Evolutionary conservation across 2,329 filamentous ascomycete genomes (phyloP).

Genomic region (Botrytis deweyae): DNA sequence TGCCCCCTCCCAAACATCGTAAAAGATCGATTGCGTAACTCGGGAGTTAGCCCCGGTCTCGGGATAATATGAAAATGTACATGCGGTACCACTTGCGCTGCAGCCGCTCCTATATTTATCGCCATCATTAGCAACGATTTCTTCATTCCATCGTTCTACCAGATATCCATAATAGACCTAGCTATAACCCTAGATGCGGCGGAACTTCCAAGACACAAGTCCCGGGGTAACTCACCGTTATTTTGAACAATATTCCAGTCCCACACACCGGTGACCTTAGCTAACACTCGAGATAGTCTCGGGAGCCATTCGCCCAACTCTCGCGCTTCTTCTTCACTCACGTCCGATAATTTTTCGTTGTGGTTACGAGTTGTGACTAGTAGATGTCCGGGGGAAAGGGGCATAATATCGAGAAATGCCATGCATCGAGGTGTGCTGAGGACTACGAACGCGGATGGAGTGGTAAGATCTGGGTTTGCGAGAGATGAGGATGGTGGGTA

Average conservation of each 20-base stretch:
- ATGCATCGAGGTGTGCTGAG: conserved; percentile 75
- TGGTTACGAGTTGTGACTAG: conserved; percentile 78
- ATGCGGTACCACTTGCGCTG: conserved; percentile 89
- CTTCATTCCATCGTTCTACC: not conserved
- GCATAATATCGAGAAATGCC: conserved; percentile 92
- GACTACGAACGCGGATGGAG: conserved; percentile 57
- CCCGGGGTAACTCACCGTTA: conserved; percentile 58
- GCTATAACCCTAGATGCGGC: not conserved
- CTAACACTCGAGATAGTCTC: conserved; percentile 69
- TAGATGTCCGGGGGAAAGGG: conserved; percentile 78
- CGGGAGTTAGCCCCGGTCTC: conserved; percentile 60
- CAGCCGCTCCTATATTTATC: conserved; percentile 60
- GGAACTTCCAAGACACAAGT: conserved; percentile 6
- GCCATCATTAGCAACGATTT: conserved; percentile 20
- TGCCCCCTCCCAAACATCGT: conserved; percentile 79
- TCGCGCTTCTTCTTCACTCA: conserved; percentile 60
- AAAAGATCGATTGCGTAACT: conserved; percentile 59
- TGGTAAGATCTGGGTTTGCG: conserved; percentile 42
- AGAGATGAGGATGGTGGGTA: conserved; percentile 48
- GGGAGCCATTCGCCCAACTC: conserved; percentile 69
- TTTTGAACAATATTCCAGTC: conserved; percentile 99
- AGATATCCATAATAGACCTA: not conserved
- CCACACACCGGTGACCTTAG: conserved; percentile 64
- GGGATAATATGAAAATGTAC: conserved; percentile 96
- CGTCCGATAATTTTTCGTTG: conserved; percentile 72